A percentile compares a stretch with the other conserved stretches of the same genome.
These are phyloP conservation scores for Proteromonas lacertae DNA, from an alignment of 352 stramenopile species.

Conservation along the genomic window DNA sequence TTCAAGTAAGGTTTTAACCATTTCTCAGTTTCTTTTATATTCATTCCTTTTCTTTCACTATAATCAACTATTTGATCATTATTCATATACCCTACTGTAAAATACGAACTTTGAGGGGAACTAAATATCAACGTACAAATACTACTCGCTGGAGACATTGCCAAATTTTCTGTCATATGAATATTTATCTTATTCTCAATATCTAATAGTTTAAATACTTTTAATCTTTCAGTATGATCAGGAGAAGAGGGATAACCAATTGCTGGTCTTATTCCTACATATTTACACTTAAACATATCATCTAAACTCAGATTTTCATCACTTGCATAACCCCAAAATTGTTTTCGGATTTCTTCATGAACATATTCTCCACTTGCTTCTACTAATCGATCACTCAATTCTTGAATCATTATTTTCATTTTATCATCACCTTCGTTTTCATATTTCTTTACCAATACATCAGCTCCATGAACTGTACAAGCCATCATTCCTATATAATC, in stretches of 20 bases:
- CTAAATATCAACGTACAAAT: conserved; percentile 79
- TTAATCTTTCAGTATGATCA: conserved; percentile 82
- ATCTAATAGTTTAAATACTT: conserved; percentile 72
- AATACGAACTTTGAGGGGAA: conserved; percentile 69
- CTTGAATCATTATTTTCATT: conserved; percentile 86
- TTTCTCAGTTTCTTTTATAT: conserved; percentile 42
- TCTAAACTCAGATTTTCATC: conserved; percentile 46
- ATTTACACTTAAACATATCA: conserved; percentile 87
- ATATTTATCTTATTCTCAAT: conserved; percentile 58
- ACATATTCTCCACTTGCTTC: conserved; percentile 84
- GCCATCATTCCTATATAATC: conserved; percentile 76
- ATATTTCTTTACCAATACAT: conserved; percentile 51
- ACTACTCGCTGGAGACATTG: conserved; percentile 72
- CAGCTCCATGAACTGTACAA: conserved; percentile 70
- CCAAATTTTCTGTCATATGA: conserved; percentile 55
- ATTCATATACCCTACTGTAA: conserved; percentile 72
- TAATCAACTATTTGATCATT: conserved; percentile 82
- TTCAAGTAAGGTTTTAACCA: conserved; percentile 75
- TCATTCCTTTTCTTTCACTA: conserved; percentile 49
- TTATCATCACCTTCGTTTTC: conserved; percentile 78
- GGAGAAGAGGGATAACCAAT: conserved; percentile 84
- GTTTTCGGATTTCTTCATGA: conserved; percentile 62
- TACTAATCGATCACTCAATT: conserved; percentile 42
- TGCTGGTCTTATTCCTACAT: conserved; percentile 77
- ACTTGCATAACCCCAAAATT: conserved; percentile 73